Evolutionary conservation across 2,329 filamentous ascomycete species (phyloP).

Genomic region (Fusarium subglutinans): DNA sequence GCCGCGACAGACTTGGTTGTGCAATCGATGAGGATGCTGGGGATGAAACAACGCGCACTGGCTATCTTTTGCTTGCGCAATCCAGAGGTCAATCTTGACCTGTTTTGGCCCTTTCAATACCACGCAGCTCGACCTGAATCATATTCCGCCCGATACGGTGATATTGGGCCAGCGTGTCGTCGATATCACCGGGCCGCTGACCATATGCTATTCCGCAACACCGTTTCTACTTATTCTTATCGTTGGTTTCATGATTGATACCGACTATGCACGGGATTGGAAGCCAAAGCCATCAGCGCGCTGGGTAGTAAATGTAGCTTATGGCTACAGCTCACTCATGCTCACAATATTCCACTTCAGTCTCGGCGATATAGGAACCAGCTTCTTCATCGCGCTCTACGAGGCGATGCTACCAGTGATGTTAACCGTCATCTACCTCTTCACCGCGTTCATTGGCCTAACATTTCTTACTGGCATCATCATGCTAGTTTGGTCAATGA

Average conservation of each 20-base stretch:
- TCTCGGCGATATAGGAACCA: background rate
- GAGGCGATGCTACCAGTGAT: background rate
- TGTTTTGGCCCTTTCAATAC: background rate
- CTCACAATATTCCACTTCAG: slow-evolving; percentile 3
- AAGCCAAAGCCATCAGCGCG: background rate
- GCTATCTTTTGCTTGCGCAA: slow-evolving; percentile 1
- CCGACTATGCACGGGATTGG: background rate
- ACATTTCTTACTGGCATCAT: background rate
- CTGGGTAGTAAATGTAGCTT: background rate
- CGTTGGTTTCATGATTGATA: background rate
- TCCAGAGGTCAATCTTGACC: background rate
- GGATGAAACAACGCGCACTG: background rate
- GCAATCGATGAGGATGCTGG: background rate
- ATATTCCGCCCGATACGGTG: background rate
- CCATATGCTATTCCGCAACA: background rate
- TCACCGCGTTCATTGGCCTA: background rate
- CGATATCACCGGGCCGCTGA: background rate
- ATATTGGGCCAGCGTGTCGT: background rate
- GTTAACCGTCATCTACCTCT: background rate
- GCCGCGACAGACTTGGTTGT: slow-evolving; percentile 2
- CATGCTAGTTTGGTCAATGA: background rate
- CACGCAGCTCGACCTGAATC: background rate
- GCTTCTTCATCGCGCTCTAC: background rate
- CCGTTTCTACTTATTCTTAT: background rate
- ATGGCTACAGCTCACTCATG: background rate